Base-by-base conservation (phyloP, 2,329 filamentous ascomycete genomes). In the Neofusicoccum kwambonambiense region DNA sequence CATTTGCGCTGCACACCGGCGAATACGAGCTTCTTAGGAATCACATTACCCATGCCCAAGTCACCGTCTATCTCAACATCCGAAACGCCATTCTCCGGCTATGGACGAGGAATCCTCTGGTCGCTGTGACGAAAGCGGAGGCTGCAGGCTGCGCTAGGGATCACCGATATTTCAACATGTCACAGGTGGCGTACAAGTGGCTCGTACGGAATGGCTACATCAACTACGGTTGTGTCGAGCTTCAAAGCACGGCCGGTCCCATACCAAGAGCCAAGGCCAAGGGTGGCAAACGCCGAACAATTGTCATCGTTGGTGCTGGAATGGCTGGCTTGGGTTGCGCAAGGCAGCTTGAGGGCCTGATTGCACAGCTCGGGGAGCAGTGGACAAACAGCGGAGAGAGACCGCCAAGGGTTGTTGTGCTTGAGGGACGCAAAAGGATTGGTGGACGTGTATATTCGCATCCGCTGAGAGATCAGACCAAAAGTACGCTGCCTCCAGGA, bases 11-110 rank as follows among this genome's bases (percentile, higher is more conserved):
- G 44, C 93, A 98, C 76, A 84, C 86, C 31, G 89, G 91, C 67
- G 95, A 99, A 77, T 93, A 97, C 74, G 81, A 85, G 66, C 83
- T 97, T 66, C 80, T 99, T 45, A 87, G 91, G 67, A 84, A 91
- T 67, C 89, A 96, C 71, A 87, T 99, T 70, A 96, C 90, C 73
- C 89, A 92, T 71, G 84, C 89, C 37, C 95, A 99, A 77, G 92
- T 97, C 69, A 97, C 94, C 2, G 91, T 92, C 12, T 99, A 99
- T 78, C 82, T 99, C 62, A 98, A 98, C 75, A 95, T 99, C 67
- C 87, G 95, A 70, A 99, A 99, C 76, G 91, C 92, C 15, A 97
- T 99, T 66, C 81, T 99, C 62, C 86, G 95, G 64, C 79, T 98
- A 45, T 99, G 95, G 95, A 85, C 91, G 41, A 87, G 89, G 70